Evolutionary conservation across 768 basidiomycete genomes (phyloP).

Genomic region (Naganishia antarctica): DNA sequence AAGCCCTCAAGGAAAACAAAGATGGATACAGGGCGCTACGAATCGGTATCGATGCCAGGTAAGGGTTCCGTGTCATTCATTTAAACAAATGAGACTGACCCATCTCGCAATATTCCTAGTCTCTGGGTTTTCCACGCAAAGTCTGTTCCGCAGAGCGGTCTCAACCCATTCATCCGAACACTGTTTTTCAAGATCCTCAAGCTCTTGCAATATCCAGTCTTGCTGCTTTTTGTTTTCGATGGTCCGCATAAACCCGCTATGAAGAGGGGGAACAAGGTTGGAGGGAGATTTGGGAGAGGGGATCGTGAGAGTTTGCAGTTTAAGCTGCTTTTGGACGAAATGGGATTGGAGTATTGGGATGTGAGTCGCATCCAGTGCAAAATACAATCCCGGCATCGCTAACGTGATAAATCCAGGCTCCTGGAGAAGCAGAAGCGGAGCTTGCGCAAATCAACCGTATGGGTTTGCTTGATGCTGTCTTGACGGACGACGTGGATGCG

Average conservation of each 20-base stretch:
- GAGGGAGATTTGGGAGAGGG: conserved; percentile 40
- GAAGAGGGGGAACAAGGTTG: conserved; percentile 58
- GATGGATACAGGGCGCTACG: conserved; percentile 56
- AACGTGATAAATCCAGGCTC: conserved; percentile 60
- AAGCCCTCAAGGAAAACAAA: conserved; percentile 66
- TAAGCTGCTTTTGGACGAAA: conserved; percentile 52
- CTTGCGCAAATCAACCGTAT: conserved; percentile 76
- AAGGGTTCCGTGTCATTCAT: neutral
- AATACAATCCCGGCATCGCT: neutral
- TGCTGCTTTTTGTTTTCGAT: conserved; percentile 85
- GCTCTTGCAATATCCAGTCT: conserved; percentile 65
- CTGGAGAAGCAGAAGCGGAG: conserved; percentile 92
- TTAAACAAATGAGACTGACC: neutral
- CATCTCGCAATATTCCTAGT: neutral
- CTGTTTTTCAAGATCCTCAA: conserved; percentile 78
- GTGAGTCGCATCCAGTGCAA: conserved; percentile 46
- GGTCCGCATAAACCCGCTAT: conserved; percentile 74
- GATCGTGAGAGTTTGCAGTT: conserved; percentile 42
- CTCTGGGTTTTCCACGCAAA: conserved; percentile 57
- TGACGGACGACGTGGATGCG: conserved; percentile 90
- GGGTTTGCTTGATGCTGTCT: conserved; percentile 77
- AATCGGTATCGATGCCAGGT: conserved; percentile 72
- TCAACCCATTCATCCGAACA: conserved; percentile 79
- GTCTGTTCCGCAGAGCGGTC: conserved; percentile 53
- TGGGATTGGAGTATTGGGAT: conserved; percentile 53